phyloP scores from a whole-genome alignment of 2,329 filamentous ascomycete genomes.

The Sordariomycetes sp. region DNA sequence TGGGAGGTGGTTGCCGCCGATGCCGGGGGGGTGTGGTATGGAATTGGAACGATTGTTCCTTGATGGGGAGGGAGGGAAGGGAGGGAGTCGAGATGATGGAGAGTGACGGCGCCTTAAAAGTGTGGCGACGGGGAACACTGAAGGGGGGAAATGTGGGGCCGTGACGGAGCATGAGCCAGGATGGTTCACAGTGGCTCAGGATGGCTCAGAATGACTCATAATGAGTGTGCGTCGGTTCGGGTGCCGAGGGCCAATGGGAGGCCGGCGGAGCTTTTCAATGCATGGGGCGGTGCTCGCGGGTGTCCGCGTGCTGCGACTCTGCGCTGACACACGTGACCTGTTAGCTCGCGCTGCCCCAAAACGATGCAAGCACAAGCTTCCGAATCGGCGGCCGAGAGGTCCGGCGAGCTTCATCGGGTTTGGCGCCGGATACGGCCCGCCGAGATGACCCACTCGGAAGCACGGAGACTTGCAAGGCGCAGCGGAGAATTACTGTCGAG shows the following conservation, averaged over 20 bases:
- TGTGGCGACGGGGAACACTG: not conserved
- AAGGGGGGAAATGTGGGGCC: not conserved
- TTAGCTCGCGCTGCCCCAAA: too few species aligned
- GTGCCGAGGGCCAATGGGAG: not conserved
- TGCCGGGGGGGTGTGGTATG: not conserved
- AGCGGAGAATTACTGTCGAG: too few species aligned
- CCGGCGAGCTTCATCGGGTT: too few species aligned
- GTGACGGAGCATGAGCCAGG: not conserved
- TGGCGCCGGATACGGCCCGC: too few species aligned
- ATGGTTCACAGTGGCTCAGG: not conserved
- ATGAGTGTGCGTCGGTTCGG: not conserved
- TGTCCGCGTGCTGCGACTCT: not conserved
- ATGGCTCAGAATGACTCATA: slow-evolving; percentile 4
- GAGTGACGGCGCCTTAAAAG: not conserved
- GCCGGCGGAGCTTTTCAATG: not conserved
- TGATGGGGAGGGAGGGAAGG: not conserved
- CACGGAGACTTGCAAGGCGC: too few species aligned
- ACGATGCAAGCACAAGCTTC: too few species aligned
- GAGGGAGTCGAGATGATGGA: not conserved
- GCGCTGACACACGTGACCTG: not conserved
- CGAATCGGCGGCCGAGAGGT: too few species aligned
- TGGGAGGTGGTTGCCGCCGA: not conserved
- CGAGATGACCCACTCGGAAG: too few species aligned
- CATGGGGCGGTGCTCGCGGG: not conserved
- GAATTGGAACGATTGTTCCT: not conserved